These are phyloP conservation scores for Papiliotrema terrestris DNA, from an alignment of 1,284 basidiomycete genomes.

Conservation along the genomic window DNA sequence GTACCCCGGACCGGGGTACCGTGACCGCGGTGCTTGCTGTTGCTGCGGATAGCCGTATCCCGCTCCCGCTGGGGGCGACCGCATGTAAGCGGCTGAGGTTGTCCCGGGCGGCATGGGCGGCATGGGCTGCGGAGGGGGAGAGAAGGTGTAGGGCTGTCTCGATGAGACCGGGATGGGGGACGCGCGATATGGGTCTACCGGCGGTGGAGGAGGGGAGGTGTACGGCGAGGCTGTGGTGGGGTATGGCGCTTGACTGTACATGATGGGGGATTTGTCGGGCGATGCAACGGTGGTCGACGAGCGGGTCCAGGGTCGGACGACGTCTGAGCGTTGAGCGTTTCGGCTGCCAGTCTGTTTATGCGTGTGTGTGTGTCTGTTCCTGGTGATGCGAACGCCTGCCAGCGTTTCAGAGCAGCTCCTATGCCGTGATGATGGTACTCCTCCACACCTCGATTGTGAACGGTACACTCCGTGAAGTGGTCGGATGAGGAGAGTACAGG, in stretches of 20 bases:
- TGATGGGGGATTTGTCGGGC: not conserved
- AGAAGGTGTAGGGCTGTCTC: constrained; percentile 26
- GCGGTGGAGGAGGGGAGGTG: constrained; percentile 11
- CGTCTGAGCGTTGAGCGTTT: no score
- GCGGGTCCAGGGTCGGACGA: no score
- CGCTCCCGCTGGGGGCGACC: not conserved
- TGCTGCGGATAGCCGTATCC: not conserved
- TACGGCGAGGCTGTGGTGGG: not conserved
- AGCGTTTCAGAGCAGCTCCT: no score
- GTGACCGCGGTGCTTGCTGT: not conserved
- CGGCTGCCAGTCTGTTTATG: no score
- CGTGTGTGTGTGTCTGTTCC: no score
- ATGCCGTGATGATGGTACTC: no score
- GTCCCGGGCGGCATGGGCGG: not conserved
- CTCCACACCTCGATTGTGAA: no score
- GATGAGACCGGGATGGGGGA: constrained; percentile 23
- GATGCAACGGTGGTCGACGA: no score
- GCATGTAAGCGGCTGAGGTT: not conserved
- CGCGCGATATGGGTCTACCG: constrained; percentile 23
- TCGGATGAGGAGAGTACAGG: no score
- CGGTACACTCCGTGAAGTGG: no score
- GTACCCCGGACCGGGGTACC: not conserved
- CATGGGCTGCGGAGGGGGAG: constrained; percentile 19
- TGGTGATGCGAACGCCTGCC: no score
- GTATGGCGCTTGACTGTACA: not conserved